phyloP scores from a whole-genome alignment of 2,329 filamentous ascomycete genomes.

The Nothophoma quercina region DNA sequence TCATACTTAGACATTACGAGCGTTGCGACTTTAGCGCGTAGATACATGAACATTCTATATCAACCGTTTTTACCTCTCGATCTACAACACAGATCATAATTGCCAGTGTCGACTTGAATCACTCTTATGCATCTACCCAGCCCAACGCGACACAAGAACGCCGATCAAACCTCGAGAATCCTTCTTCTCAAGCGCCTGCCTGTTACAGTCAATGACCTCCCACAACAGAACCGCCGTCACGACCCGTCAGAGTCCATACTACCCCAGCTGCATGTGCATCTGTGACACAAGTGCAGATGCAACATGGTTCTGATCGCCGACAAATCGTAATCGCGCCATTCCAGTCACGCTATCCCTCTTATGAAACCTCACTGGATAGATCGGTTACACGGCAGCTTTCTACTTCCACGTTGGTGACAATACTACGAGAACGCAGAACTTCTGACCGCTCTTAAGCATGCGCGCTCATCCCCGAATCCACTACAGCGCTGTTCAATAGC shows the following conservation, averaged over 20 bases:
- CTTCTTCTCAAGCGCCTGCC: background rate
- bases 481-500: background rate
- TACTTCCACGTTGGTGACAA: slow-evolving; percentile 8
- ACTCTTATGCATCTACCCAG: background rate
- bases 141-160: background rate
- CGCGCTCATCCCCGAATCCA: slow-evolving; percentile 8
- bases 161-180: background rate
- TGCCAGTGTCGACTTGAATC: slow-evolving; percentile 39
- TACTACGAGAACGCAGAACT: slow-evolving; percentile 1
- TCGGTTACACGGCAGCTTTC: slow-evolving; percentile 8
- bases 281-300: background rate
- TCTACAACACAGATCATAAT: background rate
- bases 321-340: slow-evolving; percentile 3
- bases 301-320: slow-evolving; percentile 1
- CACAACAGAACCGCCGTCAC: background rate
- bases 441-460: slow-evolving; percentile 13
- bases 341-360: background rate
- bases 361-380: background rate
- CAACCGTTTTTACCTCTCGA: background rate
- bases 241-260: background rate
- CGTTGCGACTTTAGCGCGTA: slow-evolving; percentile 30
- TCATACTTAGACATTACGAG: slow-evolving; percentile 27
- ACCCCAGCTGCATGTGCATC: background rate
- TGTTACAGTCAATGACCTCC: background rate
- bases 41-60: slow-evolving; percentile 29